Evolutionary conservation across 2,329 filamentous ascomycete species (phyloP), one percentile per base, ranked within the genome.

Genomic region (Catunica adiposa): DNA sequence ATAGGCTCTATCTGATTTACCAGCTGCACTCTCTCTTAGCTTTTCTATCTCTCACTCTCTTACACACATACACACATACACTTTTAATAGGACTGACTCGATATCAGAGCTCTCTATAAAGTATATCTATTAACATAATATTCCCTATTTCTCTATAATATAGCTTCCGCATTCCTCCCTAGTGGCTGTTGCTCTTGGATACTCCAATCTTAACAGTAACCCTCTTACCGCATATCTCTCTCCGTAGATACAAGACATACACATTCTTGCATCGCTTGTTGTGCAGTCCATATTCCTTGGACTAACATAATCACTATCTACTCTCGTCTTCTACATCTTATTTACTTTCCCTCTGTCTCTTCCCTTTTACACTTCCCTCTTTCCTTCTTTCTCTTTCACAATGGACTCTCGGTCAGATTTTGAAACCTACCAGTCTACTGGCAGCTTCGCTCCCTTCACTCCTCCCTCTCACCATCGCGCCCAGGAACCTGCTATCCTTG

Each of bases 391-490:
- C 26, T 68, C 68, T 60, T 68, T 66, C 62, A 68, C 69, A 56
- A 62, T 67, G 55, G 67, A 69, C 20, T 70, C 66, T 57, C 62
- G 64, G 60, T 68, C 69, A 61, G 65, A 67, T 57, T 66, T 70
- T 64, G 68, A 71, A 53, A 63, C 63, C 65, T 70, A 69, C 62
- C 66, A 25, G 37, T 53, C 54, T 22, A 53, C 51, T 25, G 64
- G 62, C 38, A 71, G 68, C 63, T 71, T 69, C 60, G 70, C 69
- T 5, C 66, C 70, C 25, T 73, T 68, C 58, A 73, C 71, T 42
- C 71, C 71, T 47, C 68, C 65, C 29, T 73, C 72, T 56, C 66
- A 69, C 62, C 68, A 29, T 26, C 48, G 51, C 50, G n/a, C 48
- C 14, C 53, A 53, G 23, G 48, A 58, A 31, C 42, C 55, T 53